Percentiles rank a stretch among this genome's conserved stretches.
Conservation (phyloP, 169 alveolate genomes). For the Plasmodium vivax region DNA sequence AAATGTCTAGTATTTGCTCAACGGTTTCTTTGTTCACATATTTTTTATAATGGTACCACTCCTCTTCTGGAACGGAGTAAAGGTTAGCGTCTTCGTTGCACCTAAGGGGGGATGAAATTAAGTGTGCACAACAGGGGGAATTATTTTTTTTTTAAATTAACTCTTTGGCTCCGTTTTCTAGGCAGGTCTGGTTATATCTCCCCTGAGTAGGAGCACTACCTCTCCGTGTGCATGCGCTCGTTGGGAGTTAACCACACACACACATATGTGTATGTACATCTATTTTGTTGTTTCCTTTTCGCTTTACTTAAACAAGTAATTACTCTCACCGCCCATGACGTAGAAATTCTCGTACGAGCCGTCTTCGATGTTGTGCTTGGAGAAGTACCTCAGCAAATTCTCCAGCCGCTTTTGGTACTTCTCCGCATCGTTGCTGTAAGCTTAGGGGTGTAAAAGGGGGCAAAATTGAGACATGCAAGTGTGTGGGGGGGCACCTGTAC, state of each 20-base stretch:
- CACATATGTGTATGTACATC: not conserved
- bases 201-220: not conserved
- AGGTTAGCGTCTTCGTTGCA: conserved; percentile 37
- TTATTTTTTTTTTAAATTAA: not conserved
- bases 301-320: conserved; percentile 59
- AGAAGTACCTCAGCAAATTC: conserved; percentile 34
- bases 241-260: not conserved
- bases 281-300: conserved; percentile 2
- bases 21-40: conserved; percentile 33
- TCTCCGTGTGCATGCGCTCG: not conserved
- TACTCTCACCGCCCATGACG: conserved; percentile 76
- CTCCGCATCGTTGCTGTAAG: conserved; percentile 74
- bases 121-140: not conserved
- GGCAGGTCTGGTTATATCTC: not conserved
- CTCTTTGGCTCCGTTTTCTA: not conserved
- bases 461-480: not conserved
- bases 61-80: conserved; percentile 50
- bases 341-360: conserved; percentile 54
- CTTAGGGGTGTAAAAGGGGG: conserved; percentile 7
- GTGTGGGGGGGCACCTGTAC: not conserved
- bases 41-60: conserved; percentile 58
- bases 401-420: conserved; percentile 69
- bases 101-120: not conserved
- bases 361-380: conserved; percentile 25
- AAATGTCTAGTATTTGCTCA: conserved; percentile 36